Conservation (phyloP, 805 yeast genomes). For the Barnettozyma vustinii region DNA sequence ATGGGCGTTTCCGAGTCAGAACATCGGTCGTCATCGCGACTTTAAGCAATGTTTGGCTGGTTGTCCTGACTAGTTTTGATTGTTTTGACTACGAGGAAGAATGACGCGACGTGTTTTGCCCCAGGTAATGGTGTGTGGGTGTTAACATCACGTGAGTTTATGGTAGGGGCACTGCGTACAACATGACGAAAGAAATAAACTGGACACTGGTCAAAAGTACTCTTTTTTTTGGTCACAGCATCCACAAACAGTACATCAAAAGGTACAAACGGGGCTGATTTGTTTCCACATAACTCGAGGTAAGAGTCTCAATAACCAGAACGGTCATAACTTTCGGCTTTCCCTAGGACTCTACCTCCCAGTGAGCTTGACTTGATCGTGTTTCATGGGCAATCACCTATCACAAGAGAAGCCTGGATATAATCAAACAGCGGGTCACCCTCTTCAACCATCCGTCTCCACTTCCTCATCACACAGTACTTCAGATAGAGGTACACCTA, state of each 20-base stretch:
- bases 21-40: neutral
- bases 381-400: conserved; percentile 15
- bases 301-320: neutral
- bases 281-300: neutral
- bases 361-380: neutral
- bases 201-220: neutral
- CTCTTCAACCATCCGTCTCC: neutral
- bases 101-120: neutral
- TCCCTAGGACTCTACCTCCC: neutral
- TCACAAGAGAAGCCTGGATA: conserved; percentile 13
- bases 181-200: neutral
- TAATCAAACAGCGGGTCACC: conserved; percentile 2
- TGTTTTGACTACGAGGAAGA: neutral
- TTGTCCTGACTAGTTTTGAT: neutral
- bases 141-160: neutral
- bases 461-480: neutral
- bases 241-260: neutral
- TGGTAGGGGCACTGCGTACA: neutral
- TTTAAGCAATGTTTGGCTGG: too few relatives aligned
- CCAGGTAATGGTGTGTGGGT: neutral
- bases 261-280: neutral
- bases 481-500: neutral
- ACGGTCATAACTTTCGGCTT: neutral
- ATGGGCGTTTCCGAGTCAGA: neutral
- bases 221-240: neutral